Conservation (phyloP, 768 basidiomycete genomes). For the Mycena rebaudengoi region DNA sequence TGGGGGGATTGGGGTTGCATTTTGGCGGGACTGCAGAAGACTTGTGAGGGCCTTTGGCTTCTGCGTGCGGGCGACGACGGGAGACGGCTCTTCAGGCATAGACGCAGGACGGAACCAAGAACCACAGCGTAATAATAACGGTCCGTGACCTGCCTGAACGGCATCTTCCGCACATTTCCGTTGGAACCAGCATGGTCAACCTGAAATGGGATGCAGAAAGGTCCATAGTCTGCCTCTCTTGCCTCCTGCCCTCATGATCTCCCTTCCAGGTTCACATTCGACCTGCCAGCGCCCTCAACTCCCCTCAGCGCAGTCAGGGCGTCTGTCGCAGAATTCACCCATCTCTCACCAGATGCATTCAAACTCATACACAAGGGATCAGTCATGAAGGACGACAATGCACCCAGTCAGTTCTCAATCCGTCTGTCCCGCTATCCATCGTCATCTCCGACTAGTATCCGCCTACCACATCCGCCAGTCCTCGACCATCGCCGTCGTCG, state of each 20-base stretch:
- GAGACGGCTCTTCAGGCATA: slow-evolving; percentile 26
- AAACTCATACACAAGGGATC: slow-evolving; percentile 92
- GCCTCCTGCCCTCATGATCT: slow-evolving; percentile 7
- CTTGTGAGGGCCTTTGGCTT: slow-evolving; percentile 43
- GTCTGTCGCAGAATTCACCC: slow-evolving; percentile 77
- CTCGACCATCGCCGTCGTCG: slow-evolving; percentile 77
- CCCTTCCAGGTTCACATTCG: slow-evolving; percentile 45
- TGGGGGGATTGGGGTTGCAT: slow-evolving; percentile 82
- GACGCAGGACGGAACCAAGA: slow-evolving; percentile 20
- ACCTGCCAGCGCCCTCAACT: slow-evolving; percentile 66
- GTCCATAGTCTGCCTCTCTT: slow-evolving; percentile 24
- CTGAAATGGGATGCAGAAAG: slow-evolving; percentile 57
- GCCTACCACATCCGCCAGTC: slow-evolving; percentile 77
- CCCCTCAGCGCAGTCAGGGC: slow-evolving; percentile 66
- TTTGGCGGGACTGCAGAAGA: slow-evolving; percentile 51
- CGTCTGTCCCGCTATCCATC: not conserved
- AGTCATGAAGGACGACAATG: slow-evolving; percentile 85
- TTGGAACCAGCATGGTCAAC: slow-evolving; percentile 42
- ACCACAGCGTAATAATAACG: slow-evolving; percentile 6
- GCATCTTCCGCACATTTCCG: too few relatives aligned
- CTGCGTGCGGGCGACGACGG: slow-evolving; percentile 34
- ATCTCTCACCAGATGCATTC: slow-evolving; percentile 73
- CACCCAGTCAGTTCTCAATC: slow-evolving; percentile 57
- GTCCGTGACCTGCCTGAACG: not conserved
- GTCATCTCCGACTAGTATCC: slow-evolving; percentile 58